Base-by-base conservation (phyloP, 2,329 filamentous ascomycete genomes). In the Ophiostoma perfectum region DNA sequence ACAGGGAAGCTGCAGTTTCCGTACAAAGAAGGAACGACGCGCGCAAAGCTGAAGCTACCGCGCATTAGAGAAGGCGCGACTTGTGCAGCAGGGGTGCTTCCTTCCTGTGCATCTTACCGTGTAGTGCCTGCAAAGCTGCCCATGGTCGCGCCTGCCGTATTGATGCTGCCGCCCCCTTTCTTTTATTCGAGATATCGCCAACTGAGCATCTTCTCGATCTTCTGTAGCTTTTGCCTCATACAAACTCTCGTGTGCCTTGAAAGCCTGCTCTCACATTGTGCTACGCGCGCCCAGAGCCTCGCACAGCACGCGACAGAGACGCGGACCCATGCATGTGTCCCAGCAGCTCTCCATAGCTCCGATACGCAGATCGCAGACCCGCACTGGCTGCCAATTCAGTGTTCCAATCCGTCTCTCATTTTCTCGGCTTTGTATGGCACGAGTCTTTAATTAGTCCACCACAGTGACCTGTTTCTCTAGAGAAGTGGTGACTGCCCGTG, bases 361-460 rank as follows among this genome's bases (percentile, higher is more conserved):
- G 55, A 60, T 18, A 64, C 68, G 63, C 63, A 69, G 65, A 69
- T 69, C 68, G 62, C 68, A 65, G 68, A 52, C 60, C 65, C 68
- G 62, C 68, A 60, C 52, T 60, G 49, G 65, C 60, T n/a, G 52
- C 41, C 39, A 63, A 52, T 65, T 36, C 36, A 18, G 42, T 18
- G 52, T 18, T 36, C 5, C 38, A 41, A 6, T 55, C 58, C 58
- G 7, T n/a, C n/a, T n/a, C 27, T 5, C 27, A 60, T 4, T 38
- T 3, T 60, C 58, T n/a, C 55, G 11, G 36, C 27, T 58, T 36
- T 9, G 36, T 12, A 5, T 55, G 16, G 38, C 39, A n/a, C 55
- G 27, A 39, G 27, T 38, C 27, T 38, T 60, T 38, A 39, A 36
- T 38, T 60, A 38, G 8, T 38, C 27, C 9, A 39, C 55, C 55